Evolutionary conservation across 2,329 filamentous ascomycete species (phyloP).

Genomic region (Emydomyces testavorans): DNA sequence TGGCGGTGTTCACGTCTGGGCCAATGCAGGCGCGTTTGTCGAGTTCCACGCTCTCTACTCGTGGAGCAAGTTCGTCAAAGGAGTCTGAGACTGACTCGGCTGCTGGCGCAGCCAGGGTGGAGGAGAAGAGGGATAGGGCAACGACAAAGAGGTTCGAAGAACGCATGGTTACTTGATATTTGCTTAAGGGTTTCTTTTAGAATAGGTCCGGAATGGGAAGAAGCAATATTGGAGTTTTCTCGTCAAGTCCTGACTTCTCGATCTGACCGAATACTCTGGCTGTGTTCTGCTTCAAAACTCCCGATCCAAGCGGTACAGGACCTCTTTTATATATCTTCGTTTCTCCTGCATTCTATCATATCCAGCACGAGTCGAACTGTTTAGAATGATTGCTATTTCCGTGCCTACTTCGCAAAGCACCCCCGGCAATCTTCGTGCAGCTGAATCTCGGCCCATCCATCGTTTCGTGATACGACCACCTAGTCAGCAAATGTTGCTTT

Average conservation of each 20-base stretch:
- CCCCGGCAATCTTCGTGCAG: neutral
- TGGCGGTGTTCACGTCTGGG: slow-evolving; percentile 26
- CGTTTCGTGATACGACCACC: neutral
- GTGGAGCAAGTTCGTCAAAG: neutral
- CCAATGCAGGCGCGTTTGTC: slow-evolving; percentile 14
- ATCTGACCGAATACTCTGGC: neutral
- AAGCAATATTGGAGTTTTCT: neutral
- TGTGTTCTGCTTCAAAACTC: neutral
- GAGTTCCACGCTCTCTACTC: neutral
- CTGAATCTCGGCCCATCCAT: neutral
- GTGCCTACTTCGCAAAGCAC: neutral
- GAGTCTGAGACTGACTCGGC: neutral
- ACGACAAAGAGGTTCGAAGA: slow-evolving; percentile 33
- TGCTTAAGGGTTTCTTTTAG: neutral
- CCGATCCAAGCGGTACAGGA: neutral
- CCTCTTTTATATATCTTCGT: neutral
- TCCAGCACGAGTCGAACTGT: neutral
- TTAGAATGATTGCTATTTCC: neutral
- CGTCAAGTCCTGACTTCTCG: too few species aligned
- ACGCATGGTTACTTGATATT: slow-evolving; percentile 32
- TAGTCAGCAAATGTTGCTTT: neutral
- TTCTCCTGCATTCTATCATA: neutral
- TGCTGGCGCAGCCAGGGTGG: slow-evolving; percentile 4
- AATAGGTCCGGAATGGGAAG: neutral
- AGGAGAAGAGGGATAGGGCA: slow-evolving; percentile 27